Evolutionary conservation across 2,329 filamentous ascomycete genomes (phyloP).

Genomic region (Colletotrichum sp.): DNA sequence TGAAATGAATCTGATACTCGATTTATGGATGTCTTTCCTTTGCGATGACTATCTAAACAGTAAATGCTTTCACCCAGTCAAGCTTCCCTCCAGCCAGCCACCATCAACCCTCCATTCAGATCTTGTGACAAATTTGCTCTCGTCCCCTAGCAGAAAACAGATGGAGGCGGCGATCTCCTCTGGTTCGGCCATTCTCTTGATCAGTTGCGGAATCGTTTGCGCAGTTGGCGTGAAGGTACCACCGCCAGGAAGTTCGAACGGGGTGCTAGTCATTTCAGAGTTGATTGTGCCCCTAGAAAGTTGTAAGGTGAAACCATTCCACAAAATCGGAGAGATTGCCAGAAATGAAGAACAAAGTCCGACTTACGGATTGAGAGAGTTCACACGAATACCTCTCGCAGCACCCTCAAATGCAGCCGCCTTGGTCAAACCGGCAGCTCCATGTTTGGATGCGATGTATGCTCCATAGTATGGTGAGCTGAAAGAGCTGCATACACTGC

Average conservation of each 20-base stretch:
- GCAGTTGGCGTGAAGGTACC: background rate
- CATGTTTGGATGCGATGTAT: constrained; percentile 40
- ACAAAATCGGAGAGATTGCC: no score
- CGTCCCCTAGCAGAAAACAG: constrained; percentile 34
- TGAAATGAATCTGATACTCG: background rate
- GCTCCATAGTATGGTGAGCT: constrained; percentile 32
- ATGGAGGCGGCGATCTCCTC: constrained; percentile 33
- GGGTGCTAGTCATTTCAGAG: constrained; percentile 31
- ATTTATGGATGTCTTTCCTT: background rate
- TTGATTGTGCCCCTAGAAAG: constrained; percentile 28
- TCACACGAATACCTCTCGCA: constrained; percentile 25
- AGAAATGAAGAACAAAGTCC: no score
- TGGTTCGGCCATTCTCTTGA: constrained; percentile 30
- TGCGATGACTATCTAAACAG: background rate
- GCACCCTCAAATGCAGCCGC: constrained; percentile 43
- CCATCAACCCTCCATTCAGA: constrained; percentile 31
- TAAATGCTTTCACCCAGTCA: background rate
- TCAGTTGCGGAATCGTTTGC: constrained; percentile 27
- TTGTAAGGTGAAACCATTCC: no score
- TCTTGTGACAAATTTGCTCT: constrained; percentile 34
- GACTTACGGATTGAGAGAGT: constrained; percentile 19
- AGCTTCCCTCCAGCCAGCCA: constrained; percentile 48
- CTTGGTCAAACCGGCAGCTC: constrained; percentile 41
- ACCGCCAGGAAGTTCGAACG: constrained; percentile 27
- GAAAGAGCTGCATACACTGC: constrained; percentile 36